A percentile compares a stretch with the other conserved stretches of the same genome.
Evolutionary conservation across 352 stramenopile species (phyloP).

Genomic region (Elongisporangium prolatum): DNA sequence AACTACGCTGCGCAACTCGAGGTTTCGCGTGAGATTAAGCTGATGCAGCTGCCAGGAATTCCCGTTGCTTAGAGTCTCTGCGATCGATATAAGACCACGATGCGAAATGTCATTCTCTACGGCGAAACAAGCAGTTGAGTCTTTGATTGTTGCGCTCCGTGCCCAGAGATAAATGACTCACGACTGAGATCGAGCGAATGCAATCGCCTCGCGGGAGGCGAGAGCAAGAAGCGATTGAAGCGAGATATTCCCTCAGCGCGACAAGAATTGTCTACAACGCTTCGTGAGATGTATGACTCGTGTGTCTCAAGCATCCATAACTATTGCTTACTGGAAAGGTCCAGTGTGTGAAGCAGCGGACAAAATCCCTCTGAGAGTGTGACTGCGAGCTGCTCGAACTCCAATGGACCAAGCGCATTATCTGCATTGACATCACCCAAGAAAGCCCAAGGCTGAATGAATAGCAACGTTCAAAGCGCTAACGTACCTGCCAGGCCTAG

Average conservation of each 20-base stretch:
- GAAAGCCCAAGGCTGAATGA: neutral
- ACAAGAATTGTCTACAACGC: conserved; percentile 31
- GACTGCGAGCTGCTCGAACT: conserved; percentile 25
- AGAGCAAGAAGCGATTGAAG: conserved; percentile 37
- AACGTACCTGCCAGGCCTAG: conserved; percentile 21
- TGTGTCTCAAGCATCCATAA: neutral
- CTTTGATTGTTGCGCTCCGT: conserved; percentile 1
- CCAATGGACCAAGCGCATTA: conserved; percentile 29
- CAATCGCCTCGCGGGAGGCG: conserved; percentile 17
- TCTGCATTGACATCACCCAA: conserved; percentile 11
- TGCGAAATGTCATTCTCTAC: conserved; percentile 51
- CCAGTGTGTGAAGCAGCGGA: conserved; percentile 21
- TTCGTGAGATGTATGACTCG: neutral
- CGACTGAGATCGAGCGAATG: conserved; percentile 45
- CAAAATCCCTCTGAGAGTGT: conserved; percentile 18
- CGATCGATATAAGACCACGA: conserved; percentile 27
- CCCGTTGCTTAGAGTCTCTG: conserved; percentile 29
- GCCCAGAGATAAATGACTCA: conserved; percentile 11
- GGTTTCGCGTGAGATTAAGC: conserved; percentile 51
- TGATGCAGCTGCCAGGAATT: conserved; percentile 39
- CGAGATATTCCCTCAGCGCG: conserved; percentile 33
- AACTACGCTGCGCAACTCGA: conserved; percentile 29
- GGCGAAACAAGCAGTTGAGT: conserved; percentile 3
- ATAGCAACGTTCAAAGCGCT: neutral
- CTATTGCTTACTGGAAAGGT: conserved; percentile 26